Conservation (phyloP, 345 rosid genomes). For the Eucalyptus polybractea region DNA sequence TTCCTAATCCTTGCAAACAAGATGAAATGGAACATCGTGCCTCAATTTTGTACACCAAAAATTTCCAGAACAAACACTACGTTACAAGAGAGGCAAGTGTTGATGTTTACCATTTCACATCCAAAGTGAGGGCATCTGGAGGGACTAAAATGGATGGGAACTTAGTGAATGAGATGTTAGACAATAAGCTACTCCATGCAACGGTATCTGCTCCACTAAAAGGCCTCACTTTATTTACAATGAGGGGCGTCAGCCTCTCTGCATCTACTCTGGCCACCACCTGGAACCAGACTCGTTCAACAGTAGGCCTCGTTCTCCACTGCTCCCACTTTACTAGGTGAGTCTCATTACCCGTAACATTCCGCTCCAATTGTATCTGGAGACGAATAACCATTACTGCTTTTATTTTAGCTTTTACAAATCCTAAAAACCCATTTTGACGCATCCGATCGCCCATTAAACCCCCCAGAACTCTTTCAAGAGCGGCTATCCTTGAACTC, state of each 20-base stretch:
- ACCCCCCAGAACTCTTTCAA: slow-evolving; percentile 25
- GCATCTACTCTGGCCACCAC: slow-evolving; percentile 43
- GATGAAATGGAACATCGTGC: not conserved
- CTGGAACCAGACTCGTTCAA: slow-evolving; percentile 59
- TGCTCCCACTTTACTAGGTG: slow-evolving; percentile 7
- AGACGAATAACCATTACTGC: slow-evolving; percentile 35
- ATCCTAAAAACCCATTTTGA: slow-evolving; percentile 8
- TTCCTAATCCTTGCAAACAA: not conserved
- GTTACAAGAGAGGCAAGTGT: not conserved
- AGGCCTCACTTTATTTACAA: slow-evolving; percentile 42
- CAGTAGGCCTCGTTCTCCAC: slow-evolving; percentile 58
- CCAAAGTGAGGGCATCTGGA: slow-evolving; percentile 72
- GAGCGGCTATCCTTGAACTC: slow-evolving; percentile 20
- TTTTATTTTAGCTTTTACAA: slow-evolving; percentile 25
- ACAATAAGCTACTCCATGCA: slow-evolving; percentile 64
- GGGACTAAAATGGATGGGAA: slow-evolving; percentile 64
- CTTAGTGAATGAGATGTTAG: slow-evolving; percentile 64
- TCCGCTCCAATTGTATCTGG: slow-evolving; percentile 51
- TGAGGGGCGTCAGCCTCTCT: slow-evolving; percentile 33
- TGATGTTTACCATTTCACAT: slow-evolving; percentile 56
- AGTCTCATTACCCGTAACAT: slow-evolving; percentile 23
- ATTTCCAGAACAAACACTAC: not conserved
- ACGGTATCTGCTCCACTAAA: slow-evolving; percentile 42
- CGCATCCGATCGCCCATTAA: slow-evolving; percentile 15
- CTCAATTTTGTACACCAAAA: not conserved